Evolutionary conservation across 495 filamentous ascomycete genomes (phyloP).

Genomic region (Lophium mytilinum): DNA sequence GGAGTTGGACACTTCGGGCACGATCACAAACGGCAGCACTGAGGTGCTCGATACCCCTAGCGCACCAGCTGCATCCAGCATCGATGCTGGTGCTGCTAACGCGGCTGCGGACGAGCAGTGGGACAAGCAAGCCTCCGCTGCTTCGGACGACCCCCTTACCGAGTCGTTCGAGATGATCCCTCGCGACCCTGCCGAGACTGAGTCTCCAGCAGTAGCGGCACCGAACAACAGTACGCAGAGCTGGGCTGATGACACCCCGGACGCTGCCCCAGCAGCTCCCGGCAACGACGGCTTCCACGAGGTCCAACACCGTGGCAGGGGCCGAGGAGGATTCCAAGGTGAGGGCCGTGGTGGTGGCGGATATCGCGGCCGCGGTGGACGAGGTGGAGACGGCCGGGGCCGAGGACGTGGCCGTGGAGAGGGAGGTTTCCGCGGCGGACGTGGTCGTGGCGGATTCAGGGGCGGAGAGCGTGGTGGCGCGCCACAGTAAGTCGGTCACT

Average conservation of each 20-base stretch:
- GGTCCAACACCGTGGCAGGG: constrained; percentile 47
- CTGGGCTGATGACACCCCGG: constrained; percentile 54
- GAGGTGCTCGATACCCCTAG: constrained; percentile 40
- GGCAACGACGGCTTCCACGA: constrained; percentile 60
- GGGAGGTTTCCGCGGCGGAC: constrained; percentile 31
- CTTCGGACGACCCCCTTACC: constrained; percentile 45
- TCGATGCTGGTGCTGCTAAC: constrained; percentile 36
- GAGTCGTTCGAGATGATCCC: constrained; percentile 75
- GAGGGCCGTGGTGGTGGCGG: constrained; percentile 24
- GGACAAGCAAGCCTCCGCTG: constrained; percentile 44
- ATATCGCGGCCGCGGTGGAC: constrained; percentile 25
- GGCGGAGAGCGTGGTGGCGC: constrained; percentile 17
- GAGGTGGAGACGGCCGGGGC: constrained; percentile 18
- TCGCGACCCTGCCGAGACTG: constrained; percentile 66
- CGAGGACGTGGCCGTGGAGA: constrained; percentile 35
- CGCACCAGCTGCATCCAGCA: constrained; percentile 50
- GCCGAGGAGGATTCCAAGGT: constrained; percentile 27
- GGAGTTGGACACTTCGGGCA: constrained; percentile 49
- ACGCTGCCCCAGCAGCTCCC: constrained; percentile 30
- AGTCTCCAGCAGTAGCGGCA: constrained; percentile 56
- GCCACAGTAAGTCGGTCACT: neutral
- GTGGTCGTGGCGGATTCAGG: constrained; percentile 42
- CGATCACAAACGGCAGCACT: constrained; percentile 25
- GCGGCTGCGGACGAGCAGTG: constrained; percentile 48
- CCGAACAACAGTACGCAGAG: constrained; percentile 47